Evolutionary conservation across 2,329 filamentous ascomycete genomes (phyloP).

Genomic region (Ophiostoma angusticollis): DNA sequence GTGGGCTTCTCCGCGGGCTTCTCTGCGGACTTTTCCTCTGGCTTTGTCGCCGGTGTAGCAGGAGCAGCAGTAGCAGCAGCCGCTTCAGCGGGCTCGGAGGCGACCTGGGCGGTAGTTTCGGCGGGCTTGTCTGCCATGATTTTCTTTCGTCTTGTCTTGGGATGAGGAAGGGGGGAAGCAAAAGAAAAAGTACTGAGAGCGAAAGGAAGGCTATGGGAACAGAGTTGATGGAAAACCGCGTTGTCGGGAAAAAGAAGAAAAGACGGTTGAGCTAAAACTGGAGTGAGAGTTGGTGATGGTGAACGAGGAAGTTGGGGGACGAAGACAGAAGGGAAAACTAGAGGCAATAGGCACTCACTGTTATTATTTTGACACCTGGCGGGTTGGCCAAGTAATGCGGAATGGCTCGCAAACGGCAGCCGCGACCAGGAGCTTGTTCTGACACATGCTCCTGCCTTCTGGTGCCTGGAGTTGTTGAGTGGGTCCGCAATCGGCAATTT

Average conservation of each 20-base stretch:
- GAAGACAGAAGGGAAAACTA: not conserved
- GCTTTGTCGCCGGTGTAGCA: not conserved
- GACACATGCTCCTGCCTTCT: no score
- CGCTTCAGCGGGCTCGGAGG: not conserved
- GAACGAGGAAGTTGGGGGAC: no score
- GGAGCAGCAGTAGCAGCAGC: not conserved
- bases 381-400: no score
- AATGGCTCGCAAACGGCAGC: no score
- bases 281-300: no score
- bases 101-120: not conserved
- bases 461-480: no score
- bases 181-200: not conserved
- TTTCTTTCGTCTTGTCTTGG: not conserved
- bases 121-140: constrained; percentile 12
- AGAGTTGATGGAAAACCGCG: not conserved
- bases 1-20: constrained; percentile 5
- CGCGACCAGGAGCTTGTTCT: no score
- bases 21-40: not conserved
- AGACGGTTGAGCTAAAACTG: no score
- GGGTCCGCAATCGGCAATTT: constrained; percentile 4
- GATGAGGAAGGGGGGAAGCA: not conserved
- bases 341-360: constrained; percentile 2
- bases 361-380: not conserved
- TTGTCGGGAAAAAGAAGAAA: not conserved
- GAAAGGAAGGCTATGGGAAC: not conserved